phyloP scores from a whole-genome alignment of 768 basidiomycete species.

The Pholiota molesta region DNA sequence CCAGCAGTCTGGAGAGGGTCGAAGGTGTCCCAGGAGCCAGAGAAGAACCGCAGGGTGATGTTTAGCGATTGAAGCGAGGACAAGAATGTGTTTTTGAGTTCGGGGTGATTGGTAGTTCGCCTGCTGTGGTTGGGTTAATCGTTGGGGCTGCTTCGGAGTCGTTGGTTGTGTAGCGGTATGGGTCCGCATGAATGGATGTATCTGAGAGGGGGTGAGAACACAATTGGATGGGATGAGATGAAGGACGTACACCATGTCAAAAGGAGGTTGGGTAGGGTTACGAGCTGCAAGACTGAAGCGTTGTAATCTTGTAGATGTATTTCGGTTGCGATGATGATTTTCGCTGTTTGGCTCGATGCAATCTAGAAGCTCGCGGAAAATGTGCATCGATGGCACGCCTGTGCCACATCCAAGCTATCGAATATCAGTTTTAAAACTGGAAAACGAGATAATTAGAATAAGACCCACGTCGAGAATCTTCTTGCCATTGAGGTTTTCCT shows the following conservation, averaged over 20 bases:
- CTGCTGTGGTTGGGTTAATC: slow-evolving; percentile 39
- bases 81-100: slow-evolving; percentile 67
- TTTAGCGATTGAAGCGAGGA: slow-evolving; percentile 53
- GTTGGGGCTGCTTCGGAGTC: slow-evolving; percentile 32
- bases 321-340: slow-evolving; percentile 38
- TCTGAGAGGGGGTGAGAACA: slow-evolving; percentile 40
- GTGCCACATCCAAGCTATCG: slow-evolving; percentile 91
- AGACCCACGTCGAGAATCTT: slow-evolving; percentile 72
- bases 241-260: slow-evolving; percentile 76
- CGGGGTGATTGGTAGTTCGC: slow-evolving; percentile 68
- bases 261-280: slow-evolving; percentile 78
- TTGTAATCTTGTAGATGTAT: slow-evolving; percentile 95
- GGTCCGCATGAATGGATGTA: slow-evolving; percentile 56
- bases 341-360: slow-evolving; percentile 14
- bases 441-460: background rate
- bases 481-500: slow-evolving; percentile 42
- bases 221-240: background rate
- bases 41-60: slow-evolving; percentile 73
- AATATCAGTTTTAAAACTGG: too few relatives aligned
- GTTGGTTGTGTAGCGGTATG: slow-evolving; percentile 40
- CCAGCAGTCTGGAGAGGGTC: slow-evolving; percentile 34
- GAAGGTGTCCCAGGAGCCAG: slow-evolving; percentile 79
- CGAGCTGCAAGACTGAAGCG: slow-evolving; percentile 72
- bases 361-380: slow-evolving; percentile 64
- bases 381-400: slow-evolving; percentile 76